Evolutionary conservation across 2,329 filamentous ascomycete genomes (phyloP), one percentile per base, ranked within the genome.

Genomic region (Leptoxyphium fumago): DNA sequence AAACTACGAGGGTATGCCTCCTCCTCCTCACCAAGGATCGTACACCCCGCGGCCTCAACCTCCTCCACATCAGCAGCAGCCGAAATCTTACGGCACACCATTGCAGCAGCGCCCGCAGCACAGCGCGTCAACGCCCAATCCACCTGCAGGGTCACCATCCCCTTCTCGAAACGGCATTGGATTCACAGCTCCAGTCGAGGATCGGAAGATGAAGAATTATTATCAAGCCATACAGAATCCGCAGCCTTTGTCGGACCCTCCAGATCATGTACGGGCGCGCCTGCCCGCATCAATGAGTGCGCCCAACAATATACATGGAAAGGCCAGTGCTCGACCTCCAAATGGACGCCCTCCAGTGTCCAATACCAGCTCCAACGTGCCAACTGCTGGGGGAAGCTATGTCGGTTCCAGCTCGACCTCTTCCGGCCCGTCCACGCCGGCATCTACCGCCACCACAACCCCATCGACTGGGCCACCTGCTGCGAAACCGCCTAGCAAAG

Each of bases 401-500:
- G 32, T 36, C 5, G 32, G 32, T 13, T 13, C 13, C 3, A 36
- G 15, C 13, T 15, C 32, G 32, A 9, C 32, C 4, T 36, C 32
- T 3, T 13, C 11, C 3, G 32, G 11, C 5, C 13, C 32, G 9
- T 49, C 51, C 10, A 46, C 47, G 38, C 46, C 51, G 8, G 49
- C 34, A 15, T 41, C 41, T 48, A 38, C 47, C 45, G 18, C 44
- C 39, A 48, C 53, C 41, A 47, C 45, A 50, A 51, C 42, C 46
- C 52, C 56, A 26, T 52, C 57, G 11, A 49, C 58, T 5, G 49
- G 54, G 10, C 57, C 60, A 44, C 54, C 61, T n/a, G 48, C 61
- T 14, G 56, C 56, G 21, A 65, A 63, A 49, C 61, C 67, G 39
- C 69, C 75, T 29, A 74, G 73, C 41, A 84, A 87, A 59, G 91